These are phyloP conservation scores for Leccinum incarnatum DNA, from an alignment of 768 basidiomycete genomes.

Conservation along the genomic window DNA sequence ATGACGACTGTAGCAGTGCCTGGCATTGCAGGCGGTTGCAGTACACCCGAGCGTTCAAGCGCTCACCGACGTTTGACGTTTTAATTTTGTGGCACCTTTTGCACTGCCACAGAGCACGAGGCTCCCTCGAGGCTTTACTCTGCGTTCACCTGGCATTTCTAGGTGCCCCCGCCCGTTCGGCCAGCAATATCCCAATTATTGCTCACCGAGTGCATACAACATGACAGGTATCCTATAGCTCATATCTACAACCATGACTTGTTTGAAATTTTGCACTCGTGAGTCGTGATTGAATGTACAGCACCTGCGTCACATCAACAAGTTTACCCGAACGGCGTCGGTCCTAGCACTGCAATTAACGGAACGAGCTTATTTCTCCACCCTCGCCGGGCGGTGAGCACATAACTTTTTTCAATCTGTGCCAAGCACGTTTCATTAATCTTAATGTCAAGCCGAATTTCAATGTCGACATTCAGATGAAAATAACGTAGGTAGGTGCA, in stretches of 20 bases:
- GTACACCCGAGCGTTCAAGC: slow-evolving; percentile 1
- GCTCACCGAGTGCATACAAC: slow-evolving; percentile 3
- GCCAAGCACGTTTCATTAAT: slow-evolving; percentile 28
- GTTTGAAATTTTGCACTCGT: neutral
- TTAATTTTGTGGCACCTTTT: neutral
- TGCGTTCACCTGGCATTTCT: neutral
- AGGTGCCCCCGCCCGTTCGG: neutral
- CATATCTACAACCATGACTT: neutral
- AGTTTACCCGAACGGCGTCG: slow-evolving; percentile 6
- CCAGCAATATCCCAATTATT: neutral
- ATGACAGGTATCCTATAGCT: neutral
- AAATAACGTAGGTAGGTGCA: slow-evolving; percentile 18
- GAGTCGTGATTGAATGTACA: slow-evolving; percentile 5
- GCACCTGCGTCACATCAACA: slow-evolving; percentile 9
- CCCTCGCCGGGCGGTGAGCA: slow-evolving; percentile 15
- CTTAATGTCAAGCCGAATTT: slow-evolving; percentile 18
- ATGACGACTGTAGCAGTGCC: slow-evolving; percentile 8
- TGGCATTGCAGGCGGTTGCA: slow-evolving; percentile 10
- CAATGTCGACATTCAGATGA: slow-evolving; percentile 11
- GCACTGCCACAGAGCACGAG: slow-evolving; percentile 26
- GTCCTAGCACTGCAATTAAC: slow-evolving; percentile 21
- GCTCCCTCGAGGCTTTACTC: slow-evolving; percentile 28
- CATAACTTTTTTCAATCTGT: slow-evolving; percentile 7
- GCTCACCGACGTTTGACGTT: slow-evolving; percentile 5
- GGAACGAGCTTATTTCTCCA: slow-evolving; percentile 10